Conservation (phyloP, 2,329 filamentous ascomycete species). For the Cladorrhinum sp. region DNA sequence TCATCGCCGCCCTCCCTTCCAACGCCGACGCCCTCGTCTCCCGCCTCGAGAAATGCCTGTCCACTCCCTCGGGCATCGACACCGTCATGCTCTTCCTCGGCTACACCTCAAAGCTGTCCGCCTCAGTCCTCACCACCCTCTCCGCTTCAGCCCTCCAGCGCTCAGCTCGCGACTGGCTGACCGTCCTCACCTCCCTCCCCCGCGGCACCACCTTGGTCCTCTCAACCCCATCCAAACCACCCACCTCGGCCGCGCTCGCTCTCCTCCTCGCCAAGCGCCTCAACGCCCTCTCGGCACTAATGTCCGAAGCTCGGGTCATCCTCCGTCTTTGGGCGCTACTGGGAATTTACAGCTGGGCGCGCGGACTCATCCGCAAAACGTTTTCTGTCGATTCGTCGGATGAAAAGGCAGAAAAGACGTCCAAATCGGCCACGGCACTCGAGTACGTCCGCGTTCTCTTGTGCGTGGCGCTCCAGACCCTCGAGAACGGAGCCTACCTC, state of each 20-base stretch:
- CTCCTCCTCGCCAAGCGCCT: constrained; percentile 52
- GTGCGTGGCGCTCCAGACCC: constrained; percentile 68
- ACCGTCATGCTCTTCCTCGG: constrained; percentile 64
- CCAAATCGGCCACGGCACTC: constrained; percentile 42
- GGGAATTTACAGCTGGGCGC: constrained; percentile 67
- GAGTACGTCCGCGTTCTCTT: constrained; percentile 65
- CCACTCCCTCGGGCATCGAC: constrained; percentile 67
- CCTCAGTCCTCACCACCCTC: constrained; percentile 49
- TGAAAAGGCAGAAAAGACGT: constrained; percentile 26
- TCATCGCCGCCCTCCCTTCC: constrained; percentile 38
- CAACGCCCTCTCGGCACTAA: constrained; percentile 59
- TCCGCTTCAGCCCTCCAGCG: constrained; percentile 56
- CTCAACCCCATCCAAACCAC: constrained; percentile 30
- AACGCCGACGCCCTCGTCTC: constrained; percentile 52
- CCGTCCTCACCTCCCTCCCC: constrained; percentile 51
- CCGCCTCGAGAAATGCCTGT: constrained; percentile 60
- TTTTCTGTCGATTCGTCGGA: constrained; percentile 22
- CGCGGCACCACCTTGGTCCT: constrained; percentile 47
- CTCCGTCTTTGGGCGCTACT: constrained; percentile 73
- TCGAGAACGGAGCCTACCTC: constrained; percentile 83
- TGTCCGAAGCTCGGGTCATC: constrained; percentile 71
- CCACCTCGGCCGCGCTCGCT: constrained; percentile 39
- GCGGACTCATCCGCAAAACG: constrained; percentile 43
- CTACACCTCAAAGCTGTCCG: constrained; percentile 61
- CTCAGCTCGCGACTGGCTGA: constrained; percentile 49